phyloP scores from a whole-genome alignment of 768 basidiomycete species.

The Pleurotus tuber-regium region DNA sequence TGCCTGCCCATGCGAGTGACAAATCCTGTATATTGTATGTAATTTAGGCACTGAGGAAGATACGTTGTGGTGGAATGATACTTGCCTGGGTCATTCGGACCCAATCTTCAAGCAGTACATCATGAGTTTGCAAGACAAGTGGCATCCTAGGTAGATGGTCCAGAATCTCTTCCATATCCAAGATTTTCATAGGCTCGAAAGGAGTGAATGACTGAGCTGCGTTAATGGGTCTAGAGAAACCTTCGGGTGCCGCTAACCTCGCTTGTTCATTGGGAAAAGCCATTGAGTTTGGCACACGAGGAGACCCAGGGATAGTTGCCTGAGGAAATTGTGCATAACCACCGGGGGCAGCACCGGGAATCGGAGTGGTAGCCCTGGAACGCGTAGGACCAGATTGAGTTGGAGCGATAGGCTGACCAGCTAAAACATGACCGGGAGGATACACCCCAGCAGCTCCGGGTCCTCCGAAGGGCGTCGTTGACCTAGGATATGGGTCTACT shows the following conservation, averaged over 20 bases:
- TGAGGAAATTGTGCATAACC: conserved; percentile 18
- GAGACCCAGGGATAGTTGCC: conserved; percentile 24
- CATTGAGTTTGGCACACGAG: conserved; percentile 28
- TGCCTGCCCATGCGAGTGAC: conserved; percentile 73
- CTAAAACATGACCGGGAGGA: conserved; percentile 55
- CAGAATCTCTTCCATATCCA: conserved; percentile 75
- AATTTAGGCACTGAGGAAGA: conserved; percentile 1
- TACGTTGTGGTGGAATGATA: conserved; percentile 11
- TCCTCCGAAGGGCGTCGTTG: conserved; percentile 41
- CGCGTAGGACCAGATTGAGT: conserved; percentile 21
- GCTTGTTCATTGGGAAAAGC: conserved; percentile 38
- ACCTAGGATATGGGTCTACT: conserved; percentile 35
- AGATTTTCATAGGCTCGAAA: conserved; percentile 69
- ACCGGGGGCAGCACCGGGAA: conserved; percentile 34
- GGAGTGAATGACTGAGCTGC: conserved; percentile 62
- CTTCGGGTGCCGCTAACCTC: conserved; percentile 57
- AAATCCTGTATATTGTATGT: conserved; percentile 52
- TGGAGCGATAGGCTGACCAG: conserved; percentile 48
- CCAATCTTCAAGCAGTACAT: conserved; percentile 80
- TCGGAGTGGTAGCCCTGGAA: conserved; percentile 52
- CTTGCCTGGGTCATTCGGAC: conserved; percentile 71
- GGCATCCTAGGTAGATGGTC: conserved; percentile 73
- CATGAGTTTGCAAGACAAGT: conserved; percentile 65
- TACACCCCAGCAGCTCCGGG: conserved; percentile 36
- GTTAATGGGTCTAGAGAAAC: conserved; percentile 73